Evolutionary conservation across 208 protist species (phyloP), one percentile per base, ranked within the genome.

Genomic region (Leptomonas seymouri): DNA sequence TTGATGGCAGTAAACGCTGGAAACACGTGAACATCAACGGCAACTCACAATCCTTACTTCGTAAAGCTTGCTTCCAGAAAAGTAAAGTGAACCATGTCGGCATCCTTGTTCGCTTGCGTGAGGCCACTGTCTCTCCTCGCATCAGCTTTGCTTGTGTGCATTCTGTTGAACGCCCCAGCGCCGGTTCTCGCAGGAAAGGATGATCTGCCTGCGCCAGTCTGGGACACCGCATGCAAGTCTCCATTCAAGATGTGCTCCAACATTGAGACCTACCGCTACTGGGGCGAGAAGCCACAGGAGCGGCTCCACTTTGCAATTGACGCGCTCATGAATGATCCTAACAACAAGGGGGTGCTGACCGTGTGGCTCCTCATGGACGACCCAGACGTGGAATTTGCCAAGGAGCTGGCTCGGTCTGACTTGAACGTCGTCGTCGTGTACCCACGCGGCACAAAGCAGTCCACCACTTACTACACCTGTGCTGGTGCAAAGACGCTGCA

Each of bases 321-420:
- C 27, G 67, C 50, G 8, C 8, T 81, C 12, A 60, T 54, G 28
- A 50, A 70, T 2, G 48, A 66, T 25, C 39, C 27, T 0, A 63
- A 56, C 23, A 62, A 65, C 44, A 67, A 55, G 7, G 34, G 30
- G 9, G 45, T 68, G 18, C 31, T 78, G 14, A 86, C 82, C 0
- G 74, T 86, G 44, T 91, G 85, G 85, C 71, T 83, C 31, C 46
- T 91, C 25, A 73, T 76, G 39, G 85, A 91, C 50, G 58, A 77
- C 27, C 62, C 34, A 41, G 58, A 77, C 23, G 21, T 54, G 6
- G 50, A 45, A 14, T 61, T 81, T 25, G 82, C 75, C 1, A 70
- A 72, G 23, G 54, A 50, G 25, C 36, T 87, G 21, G 27, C 4
- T 7, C 72, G 66, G 15, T 34, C 62, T 5, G 60, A 71, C 27